These are phyloP conservation scores for Elsinoe batatas DNA, from an alignment of 2,329 filamentous ascomycete species.

Conservation along the genomic window DNA sequence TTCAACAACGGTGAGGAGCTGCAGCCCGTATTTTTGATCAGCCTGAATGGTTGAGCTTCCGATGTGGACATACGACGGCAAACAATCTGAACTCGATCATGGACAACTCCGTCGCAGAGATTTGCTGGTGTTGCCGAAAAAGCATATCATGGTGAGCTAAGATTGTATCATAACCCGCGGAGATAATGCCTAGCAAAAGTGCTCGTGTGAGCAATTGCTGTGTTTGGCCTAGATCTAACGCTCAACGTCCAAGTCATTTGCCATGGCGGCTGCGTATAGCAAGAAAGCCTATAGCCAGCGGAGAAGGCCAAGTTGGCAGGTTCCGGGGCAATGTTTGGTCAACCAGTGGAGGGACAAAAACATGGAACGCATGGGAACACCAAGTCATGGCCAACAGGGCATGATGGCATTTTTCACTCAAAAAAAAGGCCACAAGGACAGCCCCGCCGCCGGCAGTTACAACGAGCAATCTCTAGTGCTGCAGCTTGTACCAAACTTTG, in stretches of 20 bases:
- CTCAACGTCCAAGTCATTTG: not conserved
- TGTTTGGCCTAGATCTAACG: not conserved
- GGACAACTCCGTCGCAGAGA: no score
- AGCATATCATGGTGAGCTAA: not conserved
- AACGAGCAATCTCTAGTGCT: not conserved
- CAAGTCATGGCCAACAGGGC: no score
- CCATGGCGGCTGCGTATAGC: not conserved
- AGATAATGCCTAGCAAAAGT: not conserved
- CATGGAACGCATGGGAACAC: no score
- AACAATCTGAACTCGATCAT: no score
- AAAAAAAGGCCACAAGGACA: not conserved
- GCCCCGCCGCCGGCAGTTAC: conserved; percentile 2
- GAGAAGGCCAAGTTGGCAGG: not conserved
- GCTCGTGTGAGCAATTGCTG: conserved; percentile 5
- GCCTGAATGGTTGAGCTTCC: not conserved
- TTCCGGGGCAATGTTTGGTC: not conserved
- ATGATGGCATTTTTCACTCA: no score
- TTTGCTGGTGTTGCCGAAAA: not conserved
- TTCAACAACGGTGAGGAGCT: not conserved
- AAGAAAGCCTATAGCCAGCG: not conserved
- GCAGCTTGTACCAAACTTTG: conserved; percentile 7
- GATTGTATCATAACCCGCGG: not conserved
- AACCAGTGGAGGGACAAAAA: not conserved
- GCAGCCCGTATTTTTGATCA: not conserved
- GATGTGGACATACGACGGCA: no score